Evolutionary conservation across 257 asterid genomes (phyloP).

Genomic region (Ilex aquifolium): DNA sequence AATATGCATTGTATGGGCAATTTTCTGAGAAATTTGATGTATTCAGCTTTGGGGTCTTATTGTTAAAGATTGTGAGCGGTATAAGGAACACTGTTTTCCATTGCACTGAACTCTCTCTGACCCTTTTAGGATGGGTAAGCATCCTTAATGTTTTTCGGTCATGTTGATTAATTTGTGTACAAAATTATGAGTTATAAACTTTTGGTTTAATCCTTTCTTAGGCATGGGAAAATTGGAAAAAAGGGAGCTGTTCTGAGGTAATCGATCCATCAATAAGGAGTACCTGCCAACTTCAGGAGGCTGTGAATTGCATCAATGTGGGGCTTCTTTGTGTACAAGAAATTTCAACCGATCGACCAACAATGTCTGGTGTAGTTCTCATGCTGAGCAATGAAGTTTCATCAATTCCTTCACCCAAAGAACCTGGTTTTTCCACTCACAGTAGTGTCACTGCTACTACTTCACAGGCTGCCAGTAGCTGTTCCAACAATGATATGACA

Average conservation of each 20-base stretch:
- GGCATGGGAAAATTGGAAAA: slow-evolving; percentile 3
- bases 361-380: neutral
- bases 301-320: neutral
- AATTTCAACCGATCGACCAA: slow-evolving; percentile 5
- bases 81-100: slow-evolving; percentile 1
- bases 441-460: neutral
- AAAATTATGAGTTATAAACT: neutral
- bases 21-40: slow-evolving; percentile 11
- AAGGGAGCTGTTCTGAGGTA: neutral
- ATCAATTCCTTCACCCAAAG: neutral
- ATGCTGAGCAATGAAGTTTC: slow-evolving; percentile 1
- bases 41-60: slow-evolving; percentile 11
- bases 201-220: neutral
- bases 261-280: neutral
- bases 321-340: slow-evolving; percentile 3
- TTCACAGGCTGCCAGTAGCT: neutral
- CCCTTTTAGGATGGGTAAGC: slow-evolving; percentile 6
- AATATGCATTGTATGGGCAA: slow-evolving; percentile 6
- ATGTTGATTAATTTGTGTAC: neutral
- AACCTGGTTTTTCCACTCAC: neutral
- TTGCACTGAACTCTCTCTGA: neutral
- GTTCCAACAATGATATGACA: neutral
- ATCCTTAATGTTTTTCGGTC: neutral
- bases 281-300: neutral
- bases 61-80: slow-evolving; percentile 7